phyloP scores from a whole-genome alignment of 306 rosid genomes.

The Casuarina cunninghamiana region DNA sequence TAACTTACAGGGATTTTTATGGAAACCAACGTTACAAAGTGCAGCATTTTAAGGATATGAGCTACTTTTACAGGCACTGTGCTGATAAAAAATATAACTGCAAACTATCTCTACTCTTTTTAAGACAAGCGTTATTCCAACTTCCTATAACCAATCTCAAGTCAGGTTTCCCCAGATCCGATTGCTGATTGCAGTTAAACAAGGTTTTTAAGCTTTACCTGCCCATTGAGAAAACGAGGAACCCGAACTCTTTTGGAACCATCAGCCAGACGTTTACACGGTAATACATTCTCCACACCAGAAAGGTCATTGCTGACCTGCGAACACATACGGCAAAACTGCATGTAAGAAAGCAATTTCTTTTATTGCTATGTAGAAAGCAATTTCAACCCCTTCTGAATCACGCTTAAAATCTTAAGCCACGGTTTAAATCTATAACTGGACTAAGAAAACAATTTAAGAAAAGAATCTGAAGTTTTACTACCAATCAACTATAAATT shows the following conservation, averaged over 20 bases:
- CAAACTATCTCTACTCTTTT: not conserved
- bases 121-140: not conserved
- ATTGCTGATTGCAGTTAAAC: not conserved
- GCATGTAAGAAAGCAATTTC: constrained; percentile 9
- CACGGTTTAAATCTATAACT: not conserved
- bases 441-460: not conserved
- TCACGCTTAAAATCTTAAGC: not conserved
- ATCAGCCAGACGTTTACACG: constrained; percentile 82
- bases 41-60: not conserved
- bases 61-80: not conserved
- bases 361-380: constrained; percentile 18
- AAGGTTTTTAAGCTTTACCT: constrained; percentile 43
- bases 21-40: not conserved
- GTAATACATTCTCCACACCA: constrained; percentile 52
- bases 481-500: not conserved
- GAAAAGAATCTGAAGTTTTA: not conserved
- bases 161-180: not conserved
- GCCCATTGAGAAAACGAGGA: constrained; percentile 57
- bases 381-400: not conserved
- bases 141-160: constrained; percentile 3
- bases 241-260: constrained; percentile 88
- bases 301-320: constrained; percentile 52
- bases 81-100: not conserved
- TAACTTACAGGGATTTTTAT: not conserved
- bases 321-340: constrained; percentile 16